Evolutionary conservation across 2,329 filamentous ascomycete genomes (phyloP), one percentile per base, ranked within the genome.

Genomic region (Fusarium coffeatum): DNA sequence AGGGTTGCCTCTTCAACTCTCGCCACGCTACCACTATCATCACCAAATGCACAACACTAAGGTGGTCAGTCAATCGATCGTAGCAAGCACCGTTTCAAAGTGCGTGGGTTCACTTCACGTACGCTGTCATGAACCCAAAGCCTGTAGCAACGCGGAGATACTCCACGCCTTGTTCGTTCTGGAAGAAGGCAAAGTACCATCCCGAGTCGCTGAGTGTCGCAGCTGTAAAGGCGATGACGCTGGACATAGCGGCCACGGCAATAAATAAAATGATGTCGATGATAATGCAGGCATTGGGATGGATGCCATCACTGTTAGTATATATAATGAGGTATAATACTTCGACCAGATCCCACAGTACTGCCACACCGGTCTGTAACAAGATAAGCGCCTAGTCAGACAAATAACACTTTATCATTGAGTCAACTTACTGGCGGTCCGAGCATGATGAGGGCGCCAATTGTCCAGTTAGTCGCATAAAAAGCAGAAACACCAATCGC

Each of bases 41-140:
- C 34, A n/a, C 18, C 34, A 37, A 37, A n/a, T 37, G 34, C 18
- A 37, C 18, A 37, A 37, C 10, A 37, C 34, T 37, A 37, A 37
- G 10, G 18, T 12, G 6, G 18, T 37, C 34, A 37, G 34, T 12
- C 10, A 37, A 37, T 12, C n/a, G 34, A 4, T 11, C 2, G 3
- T n/a, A 7, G 5, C 2, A 12, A 4, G 4, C 10, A n/a, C 3
- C 18, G 18, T 3, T n/a, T n/a, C 10, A 3, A 37, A n/a, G 18
- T 12, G 34, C 34, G 0, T n/a, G 3, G 9, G 9, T 12, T 12
- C 1, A 12, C 34, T 11, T 7, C 6, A 37, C 34, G 7, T 37
- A 37, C 34, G 34, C 34, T 37, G 34, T 37, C 18, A 37, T n/a
- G 6, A 37, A 37, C 6, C 34, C 34, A n/a, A n/a, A n/a, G 6